Evolutionary conservation across 805 yeast species (phyloP).

Genomic region (Yarrowia sp.): DNA sequence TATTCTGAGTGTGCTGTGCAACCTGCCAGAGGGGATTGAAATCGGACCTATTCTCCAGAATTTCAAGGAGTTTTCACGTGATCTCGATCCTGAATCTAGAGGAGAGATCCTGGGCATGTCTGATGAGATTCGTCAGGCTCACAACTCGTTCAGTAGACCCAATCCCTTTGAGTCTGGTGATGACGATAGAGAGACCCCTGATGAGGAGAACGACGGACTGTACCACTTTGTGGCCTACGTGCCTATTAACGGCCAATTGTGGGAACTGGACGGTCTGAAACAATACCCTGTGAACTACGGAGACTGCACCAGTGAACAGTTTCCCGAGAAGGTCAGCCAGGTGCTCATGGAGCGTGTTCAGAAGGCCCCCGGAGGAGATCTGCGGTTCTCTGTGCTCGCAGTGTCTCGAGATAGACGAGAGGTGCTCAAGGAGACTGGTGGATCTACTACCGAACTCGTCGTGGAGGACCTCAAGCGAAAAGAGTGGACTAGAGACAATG

Average conservation of each 20-base stretch:
- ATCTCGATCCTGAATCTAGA: slow-evolving; percentile 62
- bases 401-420: slow-evolving; percentile 60
- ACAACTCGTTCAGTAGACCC: slow-evolving; percentile 68
- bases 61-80: slow-evolving; percentile 59
- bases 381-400: slow-evolving; percentile 64
- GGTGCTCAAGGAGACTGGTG: slow-evolving; percentile 50
- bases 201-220: slow-evolving; percentile 58
- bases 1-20: slow-evolving; percentile 62
- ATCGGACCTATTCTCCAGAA: slow-evolving; percentile 59
- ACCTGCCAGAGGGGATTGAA: slow-evolving; percentile 52
- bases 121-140: slow-evolving; percentile 61
- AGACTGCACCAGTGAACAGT: slow-evolving; percentile 53
- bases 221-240: slow-evolving; percentile 69
- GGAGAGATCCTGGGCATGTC: slow-evolving; percentile 70
- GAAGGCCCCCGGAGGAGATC: slow-evolving; percentile 57
- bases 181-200: slow-evolving; percentile 40
- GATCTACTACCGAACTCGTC: slow-evolving; percentile 50
- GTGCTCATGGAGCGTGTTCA: slow-evolving; percentile 58
- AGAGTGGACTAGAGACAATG: slow-evolving; percentile 62
- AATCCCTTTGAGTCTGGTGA: slow-evolving; percentile 51
- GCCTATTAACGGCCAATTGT: slow-evolving; percentile 55
- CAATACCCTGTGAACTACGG: slow-evolving; percentile 63
- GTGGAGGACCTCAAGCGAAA: slow-evolving; percentile 58
- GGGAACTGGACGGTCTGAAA: slow-evolving; percentile 70
- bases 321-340: slow-evolving; percentile 54